Evolutionary conservation across 148 eudicot genomes (phyloP).

Genomic region (Amaranthus hypochondriacus): DNA sequence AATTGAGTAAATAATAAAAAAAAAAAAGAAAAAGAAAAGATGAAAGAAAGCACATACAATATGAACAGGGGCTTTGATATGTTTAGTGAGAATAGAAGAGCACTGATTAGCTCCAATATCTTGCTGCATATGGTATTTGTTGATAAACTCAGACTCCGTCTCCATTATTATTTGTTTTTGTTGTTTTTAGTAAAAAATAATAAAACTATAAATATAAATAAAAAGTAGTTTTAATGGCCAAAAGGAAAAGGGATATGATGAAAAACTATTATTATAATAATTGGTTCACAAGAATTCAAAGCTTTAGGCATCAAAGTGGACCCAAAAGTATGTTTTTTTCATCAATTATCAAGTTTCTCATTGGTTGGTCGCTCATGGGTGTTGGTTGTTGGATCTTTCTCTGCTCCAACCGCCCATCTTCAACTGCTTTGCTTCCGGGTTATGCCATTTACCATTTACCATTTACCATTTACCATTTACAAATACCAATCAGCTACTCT

Average conservation of each 20-base stretch:
- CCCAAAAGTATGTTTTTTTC: not conserved
- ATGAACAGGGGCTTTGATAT: slow-evolving; percentile 52
- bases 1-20: not conserved
- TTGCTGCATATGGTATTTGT: slow-evolving; percentile 35
- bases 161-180: not conserved
- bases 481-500: too few relatives aligned
- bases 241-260: not conserved
- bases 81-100: slow-evolving; percentile 41
- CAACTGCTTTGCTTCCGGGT: slow-evolving; percentile 11
- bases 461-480: too few relatives aligned
- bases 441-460: not conserved
- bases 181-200: not conserved
- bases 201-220: too few relatives aligned
- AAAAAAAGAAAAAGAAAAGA: not conserved
- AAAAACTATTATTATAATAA: not conserved
- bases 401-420: not conserved
- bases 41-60: slow-evolving; percentile 21
- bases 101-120: slow-evolving; percentile 39
- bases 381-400: not conserved
- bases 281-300: slow-evolving; percentile 1
- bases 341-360: not conserved
- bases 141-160: slow-evolving; percentile 34
- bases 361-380: not conserved
- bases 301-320: not conserved
- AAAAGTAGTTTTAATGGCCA: too few relatives aligned